Base-by-base conservation (phyloP, 1,284 basidiomycete genomes). In the Xerocomus amazonicus region DNA sequence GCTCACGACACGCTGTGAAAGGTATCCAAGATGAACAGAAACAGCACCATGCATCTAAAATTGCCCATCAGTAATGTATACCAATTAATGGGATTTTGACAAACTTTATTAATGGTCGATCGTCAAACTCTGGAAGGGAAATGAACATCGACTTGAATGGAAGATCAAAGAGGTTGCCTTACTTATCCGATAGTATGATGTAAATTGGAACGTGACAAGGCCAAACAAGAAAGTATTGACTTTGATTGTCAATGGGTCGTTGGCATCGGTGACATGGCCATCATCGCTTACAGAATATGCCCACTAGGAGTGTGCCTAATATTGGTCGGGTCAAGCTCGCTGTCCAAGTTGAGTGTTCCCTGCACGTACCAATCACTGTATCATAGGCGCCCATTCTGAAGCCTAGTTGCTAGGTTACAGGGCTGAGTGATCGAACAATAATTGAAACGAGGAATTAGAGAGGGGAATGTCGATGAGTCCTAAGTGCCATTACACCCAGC, bases 161-260 rank as follows among this genome's bases (percentile, higher is more conserved):
- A 9, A 17, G 19, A 19, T 12, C 29, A 27, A 14, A 2, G 13
- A n/a, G 19, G 19, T 4, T 16, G 12, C 39, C 76, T 50, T 51
- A 77, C 76, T 69, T 0, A 68, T 63, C 43, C 63, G 70, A 39
- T 70, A 65, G 52, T 79, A 79, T 1, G 63, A 59, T 7, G 70
- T 66, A 50, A 78, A 79, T 52, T 79, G 77, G 57, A 73, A 77
- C 1, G 68, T 70, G 51, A 77, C 77, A 14, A 78, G 65, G 1
- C 77, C 77, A 58, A 75, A 79, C 5, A 79, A 61, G 51, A 70
- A 79, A 4, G 77, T 79, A 52, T 78, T 79, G 56, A 78, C 75
- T 31, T 31, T 31, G 29, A 31, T 4, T 77, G 36, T 26, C n/a
- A 47, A 38, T 9, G 27, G 27, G 7, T 47, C 16, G 37, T 16